These are phyloP conservation scores for Phytophthora sansomeana DNA, from an alignment of 352 stramenopile genomes.

Conservation along the genomic window DNA sequence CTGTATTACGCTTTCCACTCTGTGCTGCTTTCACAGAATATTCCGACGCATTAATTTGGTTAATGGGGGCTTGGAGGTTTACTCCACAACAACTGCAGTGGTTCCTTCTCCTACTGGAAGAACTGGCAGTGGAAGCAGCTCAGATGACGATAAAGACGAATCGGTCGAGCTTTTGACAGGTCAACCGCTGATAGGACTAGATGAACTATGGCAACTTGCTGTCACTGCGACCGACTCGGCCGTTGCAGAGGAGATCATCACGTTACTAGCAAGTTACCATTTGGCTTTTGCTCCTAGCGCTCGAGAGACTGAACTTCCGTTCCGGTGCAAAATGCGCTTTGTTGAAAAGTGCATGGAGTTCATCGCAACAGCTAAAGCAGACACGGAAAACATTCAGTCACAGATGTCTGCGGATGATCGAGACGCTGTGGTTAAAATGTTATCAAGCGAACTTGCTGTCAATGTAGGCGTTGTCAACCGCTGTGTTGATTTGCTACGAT, in stretches of 20 bases:
- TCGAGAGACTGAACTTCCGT: slow-evolving; percentile 32
- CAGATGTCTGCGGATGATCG: neutral
- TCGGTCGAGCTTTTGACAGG: slow-evolving; percentile 51
- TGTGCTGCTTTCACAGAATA: slow-evolving; percentile 77
- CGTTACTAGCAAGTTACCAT: slow-evolving; percentile 60
- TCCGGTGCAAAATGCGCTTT: slow-evolving; percentile 54
- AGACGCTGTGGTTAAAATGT: neutral
- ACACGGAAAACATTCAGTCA: slow-evolving; percentile 14
- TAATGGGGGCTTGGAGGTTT: slow-evolving; percentile 48
- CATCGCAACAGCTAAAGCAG: slow-evolving; percentile 41
- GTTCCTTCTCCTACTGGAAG: slow-evolving; percentile 17
- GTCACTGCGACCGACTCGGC: slow-evolving; percentile 44
- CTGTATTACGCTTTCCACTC: slow-evolving; percentile 50
- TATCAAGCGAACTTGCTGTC: neutral
- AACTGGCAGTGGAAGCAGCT: slow-evolving; percentile 16
- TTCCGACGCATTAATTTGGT: slow-evolving; percentile 69
- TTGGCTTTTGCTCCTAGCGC: slow-evolving; percentile 57
- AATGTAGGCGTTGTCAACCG: slow-evolving; percentile 50
- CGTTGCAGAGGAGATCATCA: slow-evolving; percentile 74
- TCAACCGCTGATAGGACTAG: slow-evolving; percentile 49
- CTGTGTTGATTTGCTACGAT: slow-evolving; percentile 73
- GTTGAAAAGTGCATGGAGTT: slow-evolving; percentile 69
- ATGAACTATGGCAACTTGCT: slow-evolving; percentile 70
- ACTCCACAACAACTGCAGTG: slow-evolving; percentile 5
- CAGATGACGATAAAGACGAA: slow-evolving; percentile 23